Evolutionary conservation across 1,284 basidiomycete genomes (phyloP).

Genomic region (Phellopilus nigrolimitatus): DNA sequence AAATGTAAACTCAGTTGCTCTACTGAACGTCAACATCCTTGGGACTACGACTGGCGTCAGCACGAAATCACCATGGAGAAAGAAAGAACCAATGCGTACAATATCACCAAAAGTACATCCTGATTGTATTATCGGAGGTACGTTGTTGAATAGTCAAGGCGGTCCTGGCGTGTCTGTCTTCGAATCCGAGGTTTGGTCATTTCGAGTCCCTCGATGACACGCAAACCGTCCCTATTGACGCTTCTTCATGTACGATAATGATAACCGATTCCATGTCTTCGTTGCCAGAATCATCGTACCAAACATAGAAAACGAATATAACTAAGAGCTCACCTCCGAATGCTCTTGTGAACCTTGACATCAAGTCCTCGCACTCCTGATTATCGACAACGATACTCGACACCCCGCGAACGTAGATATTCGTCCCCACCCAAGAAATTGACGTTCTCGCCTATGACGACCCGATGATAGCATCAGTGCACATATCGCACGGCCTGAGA

Average conservation of each 20-base stretch:
- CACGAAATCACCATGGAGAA: slow-evolving; percentile 21
- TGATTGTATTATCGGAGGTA: too few species aligned
- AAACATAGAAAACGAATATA: not conserved
- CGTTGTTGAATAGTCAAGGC: too few species aligned
- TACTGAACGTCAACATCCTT: slow-evolving; percentile 24
- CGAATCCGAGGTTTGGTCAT: too few species aligned
- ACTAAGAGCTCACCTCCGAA: slow-evolving; percentile 40
- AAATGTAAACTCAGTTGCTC: slow-evolving; percentile 22
- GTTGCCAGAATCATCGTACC: slow-evolving; percentile 24
- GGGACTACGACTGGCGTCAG: too few species aligned
- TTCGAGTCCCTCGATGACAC: too few species aligned
- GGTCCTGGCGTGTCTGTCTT: too few species aligned
- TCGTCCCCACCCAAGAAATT: too few species aligned
- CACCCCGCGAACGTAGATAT: not conserved
- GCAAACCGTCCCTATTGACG: too few species aligned
- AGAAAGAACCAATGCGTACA: slow-evolving; percentile 4
- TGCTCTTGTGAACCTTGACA: slow-evolving; percentile 39
- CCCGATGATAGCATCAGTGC: slow-evolving; percentile 54
- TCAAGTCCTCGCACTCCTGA: slow-evolving; percentile 14
- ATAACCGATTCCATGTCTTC: too few species aligned
- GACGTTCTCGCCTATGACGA: too few species aligned
- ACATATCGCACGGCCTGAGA: slow-evolving; percentile 49
- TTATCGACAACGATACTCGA: slow-evolving; percentile 41
- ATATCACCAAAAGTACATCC: too few species aligned
- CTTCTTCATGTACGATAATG: too few species aligned